Percentiles rank a stretch among this genome's conserved stretches.
phyloP scores from a whole-genome alignment of 805 yeast species.

The Yueomyces sinensis region DNA sequence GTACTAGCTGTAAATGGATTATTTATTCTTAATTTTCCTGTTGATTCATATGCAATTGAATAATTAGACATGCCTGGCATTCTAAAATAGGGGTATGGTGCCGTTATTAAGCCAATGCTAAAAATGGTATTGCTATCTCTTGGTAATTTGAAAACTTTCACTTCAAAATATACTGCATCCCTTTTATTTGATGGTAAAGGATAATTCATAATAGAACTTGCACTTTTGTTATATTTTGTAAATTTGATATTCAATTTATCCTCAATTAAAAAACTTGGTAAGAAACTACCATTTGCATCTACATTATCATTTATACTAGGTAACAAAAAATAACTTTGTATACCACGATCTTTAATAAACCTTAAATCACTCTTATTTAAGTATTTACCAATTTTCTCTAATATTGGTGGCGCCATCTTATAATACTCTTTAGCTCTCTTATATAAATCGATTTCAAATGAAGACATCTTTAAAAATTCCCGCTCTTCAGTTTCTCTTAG shows the following conservation, averaged over 20 bases:
- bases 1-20: slow-evolving; percentile 38
- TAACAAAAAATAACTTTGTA: slow-evolving; percentile 22
- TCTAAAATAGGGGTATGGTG: slow-evolving; percentile 64
- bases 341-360: slow-evolving; percentile 23
- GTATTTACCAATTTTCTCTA: slow-evolving; percentile 21
- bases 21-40: slow-evolving; percentile 56
- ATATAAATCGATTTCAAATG: slow-evolving; percentile 20
- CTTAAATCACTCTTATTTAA: slow-evolving; percentile 15
- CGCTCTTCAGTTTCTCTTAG: slow-evolving; percentile 13
- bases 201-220: slow-evolving; percentile 24
- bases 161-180: slow-evolving; percentile 58
- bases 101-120: slow-evolving; percentile 54
- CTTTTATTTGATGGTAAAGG: slow-evolving; percentile 36
- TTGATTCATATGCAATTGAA: slow-evolving; percentile 60
- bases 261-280: slow-evolving; percentile 23
- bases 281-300: slow-evolving; percentile 19
- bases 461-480: slow-evolving; percentile 20
- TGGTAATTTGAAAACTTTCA: slow-evolving; percentile 31
- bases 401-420: slow-evolving; percentile 17
- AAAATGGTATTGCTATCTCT: slow-evolving; percentile 33
- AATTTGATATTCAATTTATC: slow-evolving; percentile 24
- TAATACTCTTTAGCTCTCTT: slow-evolving; percentile 21
- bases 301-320: slow-evolving; percentile 25
- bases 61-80: slow-evolving; percentile 63
- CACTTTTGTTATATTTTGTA: slow-evolving; percentile 19